Base-by-base conservation (phyloP, 345 rosid genomes). In the Linum usitatissimum region DNA sequence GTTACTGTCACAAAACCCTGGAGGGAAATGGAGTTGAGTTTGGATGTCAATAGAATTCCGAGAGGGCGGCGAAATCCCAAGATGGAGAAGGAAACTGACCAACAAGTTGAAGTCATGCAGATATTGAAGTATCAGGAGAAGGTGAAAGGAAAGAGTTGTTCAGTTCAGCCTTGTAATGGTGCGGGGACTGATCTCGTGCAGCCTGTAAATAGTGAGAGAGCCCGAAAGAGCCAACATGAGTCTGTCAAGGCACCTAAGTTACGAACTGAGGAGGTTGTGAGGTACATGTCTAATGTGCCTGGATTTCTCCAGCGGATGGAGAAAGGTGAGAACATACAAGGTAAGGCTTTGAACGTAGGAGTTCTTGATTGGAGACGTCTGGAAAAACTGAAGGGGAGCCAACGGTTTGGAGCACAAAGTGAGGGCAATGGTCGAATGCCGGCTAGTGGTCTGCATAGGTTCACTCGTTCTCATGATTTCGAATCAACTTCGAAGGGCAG, bases 281-380 rank as follows among this genome's bases (percentile, higher is more conserved):
- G 70, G 74, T 79, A 87, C 71, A 92, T 92, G 95, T 84, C 93
- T 0, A 74, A 79, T 69, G 71, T 91, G 80, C 92, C 96, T 1
- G 71, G 71, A 70, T 88, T 82, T 77, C 90, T 86, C 65, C 90
- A 85, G 78, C 76, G 67, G 18, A 20, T 76, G 61, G 87, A 84
- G 51, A 79, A 54, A 55, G 75, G 70, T 39, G 85, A 78, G 57
- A 74, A 71, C n/a, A 15, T 67, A 9, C 81, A 82, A 54, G 90
- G 75, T 59, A 85, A 84, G 68, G 91, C 81, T 65, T 68, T 89
- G 76, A 85, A 84, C 79, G 79, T 89, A 42, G 96, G 98, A 57
- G 98, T 92, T 71, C 72, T 92, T 72, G 98, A 92, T 71, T 86
- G 96, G 98, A 72, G 73, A 14, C 75, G 79, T 60, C 72, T 92